A percentile compares a stretch with the other conserved stretches of the same genome.
Evolutionary conservation across 768 basidiomycete genomes (phyloP).

Genomic region (Obba rivulosa): DNA sequence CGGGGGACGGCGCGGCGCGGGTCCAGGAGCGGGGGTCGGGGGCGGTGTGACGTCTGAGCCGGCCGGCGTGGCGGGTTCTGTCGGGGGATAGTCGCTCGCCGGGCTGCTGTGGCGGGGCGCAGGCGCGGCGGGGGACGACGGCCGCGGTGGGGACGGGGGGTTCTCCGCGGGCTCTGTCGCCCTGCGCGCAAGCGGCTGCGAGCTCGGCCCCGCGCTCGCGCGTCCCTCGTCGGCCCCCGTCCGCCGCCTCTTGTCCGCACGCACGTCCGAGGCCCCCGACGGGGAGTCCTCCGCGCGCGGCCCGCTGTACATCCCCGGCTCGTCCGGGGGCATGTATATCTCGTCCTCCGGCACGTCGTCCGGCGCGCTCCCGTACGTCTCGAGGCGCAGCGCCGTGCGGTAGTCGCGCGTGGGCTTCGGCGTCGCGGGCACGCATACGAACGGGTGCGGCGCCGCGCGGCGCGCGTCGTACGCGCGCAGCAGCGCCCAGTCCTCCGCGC

Average conservation of each 20-base stretch:
- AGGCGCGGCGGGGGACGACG: no score
- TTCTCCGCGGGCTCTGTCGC: no score
- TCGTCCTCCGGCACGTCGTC: conserved; percentile 18
- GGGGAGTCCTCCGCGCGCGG: neutral
- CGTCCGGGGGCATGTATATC: conserved; percentile 21
- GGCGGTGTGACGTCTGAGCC: no score
- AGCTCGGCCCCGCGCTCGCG: neutral
- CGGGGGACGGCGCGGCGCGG: no score
- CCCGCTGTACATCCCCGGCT: conserved; percentile 17
- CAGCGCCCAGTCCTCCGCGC: conserved; percentile 12
- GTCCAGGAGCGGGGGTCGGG: no score
- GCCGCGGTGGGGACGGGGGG: no score
- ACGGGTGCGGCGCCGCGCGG: conserved; percentile 21
- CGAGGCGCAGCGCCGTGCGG: conserved; percentile 14
- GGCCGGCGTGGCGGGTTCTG: no score
- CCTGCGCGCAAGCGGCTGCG: neutral
- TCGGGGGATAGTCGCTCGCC: no score
- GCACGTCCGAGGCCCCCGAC: neutral
- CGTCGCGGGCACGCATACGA: conserved; percentile 6
- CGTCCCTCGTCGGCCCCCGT: neutral
- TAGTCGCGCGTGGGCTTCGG: conserved; percentile 20
- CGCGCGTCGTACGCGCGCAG: conserved; percentile 16
- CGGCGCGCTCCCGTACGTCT: conserved; percentile 2
- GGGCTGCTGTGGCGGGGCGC: no score
- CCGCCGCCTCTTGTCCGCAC: conserved; percentile 8